Evolutionary conservation across 441 rosid genomes (phyloP).

Genomic region (Manihot esculenta): DNA sequence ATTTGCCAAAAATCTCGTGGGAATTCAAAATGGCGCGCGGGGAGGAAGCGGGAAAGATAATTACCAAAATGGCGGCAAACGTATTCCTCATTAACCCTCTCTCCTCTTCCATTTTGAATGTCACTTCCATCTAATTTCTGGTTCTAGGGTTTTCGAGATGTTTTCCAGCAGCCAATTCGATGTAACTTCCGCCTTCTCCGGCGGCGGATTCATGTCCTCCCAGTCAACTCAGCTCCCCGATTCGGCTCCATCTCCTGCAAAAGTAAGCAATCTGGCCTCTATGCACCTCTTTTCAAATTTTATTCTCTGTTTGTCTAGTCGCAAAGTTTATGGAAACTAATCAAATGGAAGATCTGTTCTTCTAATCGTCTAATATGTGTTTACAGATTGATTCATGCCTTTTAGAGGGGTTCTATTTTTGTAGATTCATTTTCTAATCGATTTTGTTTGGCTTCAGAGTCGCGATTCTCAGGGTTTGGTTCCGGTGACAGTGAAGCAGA

Average conservation of each 20-base stretch:
- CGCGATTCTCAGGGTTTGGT: slow-evolving; percentile 68
- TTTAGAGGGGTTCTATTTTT: background rate
- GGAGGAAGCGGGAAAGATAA: slow-evolving; percentile 23
- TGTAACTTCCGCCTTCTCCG: slow-evolving; percentile 41
- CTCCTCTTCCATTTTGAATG: too few relatives aligned
- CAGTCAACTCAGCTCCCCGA: slow-evolving; percentile 54
- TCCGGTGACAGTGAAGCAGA: slow-evolving; percentile 85
- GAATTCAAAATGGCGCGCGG: background rate
- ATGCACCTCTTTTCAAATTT: background rate
- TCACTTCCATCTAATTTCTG: background rate
- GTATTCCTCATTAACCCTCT: background rate
- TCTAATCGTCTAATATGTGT: background rate
- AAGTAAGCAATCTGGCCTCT: slow-evolving; percentile 34
- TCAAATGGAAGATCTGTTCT: background rate
- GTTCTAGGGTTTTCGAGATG: slow-evolving; percentile 36
- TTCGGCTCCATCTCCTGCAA: slow-evolving; percentile 48
- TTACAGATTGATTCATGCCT: background rate
- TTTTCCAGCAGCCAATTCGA: slow-evolving; percentile 58
- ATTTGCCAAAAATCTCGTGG: too few relatives aligned
- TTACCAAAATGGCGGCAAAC: slow-evolving; percentile 33
- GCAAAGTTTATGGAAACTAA: background rate
- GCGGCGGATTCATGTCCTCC: slow-evolving; percentile 69
- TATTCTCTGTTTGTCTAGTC: slow-evolving; percentile 1
- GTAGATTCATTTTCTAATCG: background rate
- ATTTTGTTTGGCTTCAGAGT: slow-evolving; percentile 31